Evolutionary conservation across 148 eudicot genomes (phyloP), one percentile per base, ranked within the genome.

Genomic region (Amaranthus cruentus): DNA sequence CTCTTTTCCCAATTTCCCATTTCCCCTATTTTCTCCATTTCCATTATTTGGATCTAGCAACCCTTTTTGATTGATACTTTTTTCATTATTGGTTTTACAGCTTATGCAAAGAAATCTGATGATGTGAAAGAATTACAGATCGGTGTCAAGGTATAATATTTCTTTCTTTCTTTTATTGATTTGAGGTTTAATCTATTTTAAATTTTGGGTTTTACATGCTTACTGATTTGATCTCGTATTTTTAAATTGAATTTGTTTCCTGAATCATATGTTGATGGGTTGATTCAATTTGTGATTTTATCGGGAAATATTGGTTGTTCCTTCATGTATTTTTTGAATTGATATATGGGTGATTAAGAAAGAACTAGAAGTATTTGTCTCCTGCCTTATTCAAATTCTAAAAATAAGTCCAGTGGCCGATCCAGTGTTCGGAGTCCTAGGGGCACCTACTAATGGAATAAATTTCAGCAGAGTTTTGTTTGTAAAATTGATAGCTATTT

Each of bases 121-220:
- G 99, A 92, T 84, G 97, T 95, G 6, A 88, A 84, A 38, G 91
- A 87, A 77, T 59, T 96, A 74, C 97, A 90, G 91, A 96, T 96
- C 89, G 99, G 97, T 71, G 97, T 96, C 28, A 96, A 96, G 99
- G 99, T 95, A 77, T 72, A 9, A 10, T 12, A 6, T 51, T 66
- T 59, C 28, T 18, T 44, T 51, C 46, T 60, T 46, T 5, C 38
- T 56, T 28, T 46, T 9, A 60, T 63, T 61, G 57, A 62, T 6
- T 18, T 47, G 38, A 28, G 38, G 38, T 47, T 12, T 75, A 13
- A 15, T 2, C 6, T 38, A 2, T 55, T 1, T 11, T 44, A 11
- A 42, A 21, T 51, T 3, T 42, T 55, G 11, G 59, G 53, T 66
- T 4, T 21, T 4, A 1, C 71, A 54, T 49, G 21, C 69, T 66